Percentiles rank a stretch among this genome's conserved stretches.
phyloP scores from a whole-genome alignment of 768 basidiomycete species.

The Termitomyces heimii region DNA sequence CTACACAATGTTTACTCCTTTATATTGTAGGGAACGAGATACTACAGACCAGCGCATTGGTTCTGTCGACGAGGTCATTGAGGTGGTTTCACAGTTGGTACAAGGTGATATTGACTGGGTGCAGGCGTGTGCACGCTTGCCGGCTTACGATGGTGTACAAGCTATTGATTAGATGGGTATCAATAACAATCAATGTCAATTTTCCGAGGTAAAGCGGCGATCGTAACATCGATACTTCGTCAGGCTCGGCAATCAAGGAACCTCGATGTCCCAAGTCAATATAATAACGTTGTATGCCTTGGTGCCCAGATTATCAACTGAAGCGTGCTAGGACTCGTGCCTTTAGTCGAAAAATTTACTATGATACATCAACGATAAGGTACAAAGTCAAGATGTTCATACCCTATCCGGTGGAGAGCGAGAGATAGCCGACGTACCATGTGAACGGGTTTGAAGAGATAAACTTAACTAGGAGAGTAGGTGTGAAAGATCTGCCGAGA shows the following conservation, averaged over 20 bases:
- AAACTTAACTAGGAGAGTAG: background rate
- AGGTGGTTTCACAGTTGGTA: slow-evolving; percentile 72
- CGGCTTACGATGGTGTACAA: slow-evolving; percentile 86
- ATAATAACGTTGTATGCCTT: slow-evolving; percentile 18
- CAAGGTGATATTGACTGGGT: slow-evolving; percentile 73
- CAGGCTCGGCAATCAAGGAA: slow-evolving; percentile 1
- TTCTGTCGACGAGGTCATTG: slow-evolving; percentile 81
- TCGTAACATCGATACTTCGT: background rate
- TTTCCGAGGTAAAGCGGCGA: background rate
- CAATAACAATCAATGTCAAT: background rate
- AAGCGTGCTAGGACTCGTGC: slow-evolving; percentile 19
- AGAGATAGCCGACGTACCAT: slow-evolving; percentile 16
- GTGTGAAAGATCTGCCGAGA: too few species aligned
- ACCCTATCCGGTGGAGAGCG: slow-evolving; percentile 15
- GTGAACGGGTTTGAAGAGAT: slow-evolving; percentile 3
- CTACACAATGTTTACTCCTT: background rate
- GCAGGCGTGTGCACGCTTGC: slow-evolving; percentile 63
- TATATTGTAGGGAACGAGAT: slow-evolving; percentile 75
- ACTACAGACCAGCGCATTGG: slow-evolving; percentile 93
- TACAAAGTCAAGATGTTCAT: slow-evolving; percentile 19
- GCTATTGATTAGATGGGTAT: slow-evolving; percentile 47
- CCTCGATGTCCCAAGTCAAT: slow-evolving; percentile 1
- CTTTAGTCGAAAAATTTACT: slow-evolving; percentile 19
- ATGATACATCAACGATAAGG: slow-evolving; percentile 22
- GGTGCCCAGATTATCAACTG: slow-evolving; percentile 15